Evolutionary conservation across 176 grass and related monocot genomes (phyloP), one percentile per base, ranked within the genome.

Genomic region (Oryza glumipatula): DNA sequence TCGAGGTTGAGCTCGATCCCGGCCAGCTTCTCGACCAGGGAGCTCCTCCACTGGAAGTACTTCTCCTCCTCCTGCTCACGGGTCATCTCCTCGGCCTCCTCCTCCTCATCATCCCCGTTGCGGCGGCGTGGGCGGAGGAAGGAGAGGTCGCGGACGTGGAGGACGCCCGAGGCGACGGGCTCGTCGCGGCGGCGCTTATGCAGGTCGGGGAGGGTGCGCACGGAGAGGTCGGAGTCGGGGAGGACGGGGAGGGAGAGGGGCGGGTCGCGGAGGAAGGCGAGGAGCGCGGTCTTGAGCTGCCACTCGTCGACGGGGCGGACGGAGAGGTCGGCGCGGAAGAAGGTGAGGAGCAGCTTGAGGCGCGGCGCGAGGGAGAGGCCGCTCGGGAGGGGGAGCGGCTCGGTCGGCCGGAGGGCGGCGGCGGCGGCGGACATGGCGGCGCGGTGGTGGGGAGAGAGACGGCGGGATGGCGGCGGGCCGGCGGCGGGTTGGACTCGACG

Each of bases 251-350:
- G 85, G 38, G 96, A 92, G 32, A 92, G 86, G 32, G 90, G 88
- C 22, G 71, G 71, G 46, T 87, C 83, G 70, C 93, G 89, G 71
- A 98, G 91, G 81, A 94, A 95, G 65, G 92, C 67, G 61, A 95
- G 87, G 74, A 98, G 89, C 14, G 95, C 86, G 38, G 81, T 80
- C 30, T 94, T 90, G 73, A 98, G 93, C 66, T 95, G 92, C 96
- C 93, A 98, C 30, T 98, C 93, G 51, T 98, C 96, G 67, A 98
- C 65, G 70, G 96, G 93, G 67, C 85, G 83, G 77, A 98, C 86
- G 21, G 89, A 86, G 19, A 81, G 89, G 73, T 95, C 93, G 38
- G 89, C 84, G 30, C 93, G 96, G 88, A 95, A 91, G 91, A 98
- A 94, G 83, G 91, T 90, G 44, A 98, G 93, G 17, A 88, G 89